Evolutionary conservation across 2,329 filamentous ascomycete species (phyloP), one percentile per base, ranked within the genome.

Genomic region (Microdochium paspali): DNA sequence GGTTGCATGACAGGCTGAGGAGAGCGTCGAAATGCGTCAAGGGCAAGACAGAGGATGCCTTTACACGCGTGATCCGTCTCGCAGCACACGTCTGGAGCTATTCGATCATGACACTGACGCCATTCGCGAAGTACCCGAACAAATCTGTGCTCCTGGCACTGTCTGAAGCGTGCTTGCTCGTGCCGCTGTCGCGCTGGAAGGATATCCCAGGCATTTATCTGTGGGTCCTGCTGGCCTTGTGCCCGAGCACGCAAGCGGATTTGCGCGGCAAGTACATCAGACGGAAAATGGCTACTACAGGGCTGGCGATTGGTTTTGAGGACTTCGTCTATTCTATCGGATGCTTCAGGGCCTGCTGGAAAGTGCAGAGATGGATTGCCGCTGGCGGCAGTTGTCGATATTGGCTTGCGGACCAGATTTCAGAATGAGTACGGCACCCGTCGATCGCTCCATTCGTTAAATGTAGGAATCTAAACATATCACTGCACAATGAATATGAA

Each of bases 191-290:
- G 15, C 46, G 52, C 3, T 65, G 62, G 62, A 63, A 62, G 46
- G 44, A 47, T 18, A 56, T 58, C 2, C 62, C 61, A 1, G 62
- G 61, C 2, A 54, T 62, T 1, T 64, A 61, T 45, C 49, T 61
- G 21, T 64, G 60, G 59, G 47, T 63, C 25, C 50, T 63, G 47
- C 44, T 62, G 25, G 53, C 59, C 18, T 55, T 55, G 4, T 53
- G 51, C 23, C 58, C 60, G 10, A 59, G 53, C 18, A 52, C 57
- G 5, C 51, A 51, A 23, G 47, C 53, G 40, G 56, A 55, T 39
- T 47, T 53, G 21, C 53, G 58, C 47, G 60, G 55, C 3, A 54
- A 57, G 30, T 63, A 59, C 40, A 48, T 63, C 40, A 57, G 61
- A 46, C 54, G 58, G 39, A 58, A 62, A 54, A 54, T 60, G 48